phyloP scores from a whole-genome alignment of 2,329 filamentous ascomycete species.

The Stromatinia cepivora region DNA sequence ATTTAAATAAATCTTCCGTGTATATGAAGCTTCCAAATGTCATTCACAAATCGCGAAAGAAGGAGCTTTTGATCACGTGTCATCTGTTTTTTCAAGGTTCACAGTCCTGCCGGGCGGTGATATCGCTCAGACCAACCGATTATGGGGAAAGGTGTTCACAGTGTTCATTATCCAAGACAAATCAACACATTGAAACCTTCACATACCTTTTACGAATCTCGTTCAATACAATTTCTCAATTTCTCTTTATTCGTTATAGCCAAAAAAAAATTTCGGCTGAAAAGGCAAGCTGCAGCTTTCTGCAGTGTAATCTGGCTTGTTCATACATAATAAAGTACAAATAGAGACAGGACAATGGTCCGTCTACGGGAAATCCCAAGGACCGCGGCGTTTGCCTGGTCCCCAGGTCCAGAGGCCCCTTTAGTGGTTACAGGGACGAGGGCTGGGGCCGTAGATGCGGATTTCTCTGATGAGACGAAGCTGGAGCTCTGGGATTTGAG shows the following conservation, averaged over 20 bases:
- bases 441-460: constrained; percentile 90
- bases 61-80: constrained; percentile 15
- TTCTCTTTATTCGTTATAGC: not conserved
- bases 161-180: constrained; percentile 21
- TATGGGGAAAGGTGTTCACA: constrained; percentile 26
- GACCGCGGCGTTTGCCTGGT: constrained; percentile 98
- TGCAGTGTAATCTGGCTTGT: constrained; percentile 24
- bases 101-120: constrained; percentile 3
- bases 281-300: constrained; percentile 18
- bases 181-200: constrained; percentile 16
- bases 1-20: not conserved
- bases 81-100: constrained; percentile 15
- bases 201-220: not conserved
- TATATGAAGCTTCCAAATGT: constrained; percentile 4
- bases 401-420: constrained; percentile 74
- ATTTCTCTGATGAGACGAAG: constrained; percentile 97
- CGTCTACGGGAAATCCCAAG: constrained; percentile 93
- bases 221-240: constrained; percentile 6
- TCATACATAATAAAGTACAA: not conserved
- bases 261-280: not conserved
- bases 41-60: constrained; percentile 5
- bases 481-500: constrained; percentile 94
- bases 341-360: constrained; percentile 65
- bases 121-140: constrained; percentile 24
- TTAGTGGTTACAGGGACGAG: constrained; percentile 91